These are phyloP conservation scores for Fusarium albosuccineum DNA, from an alignment of 2,329 filamentous ascomycete species.

Conservation along the genomic window DNA sequence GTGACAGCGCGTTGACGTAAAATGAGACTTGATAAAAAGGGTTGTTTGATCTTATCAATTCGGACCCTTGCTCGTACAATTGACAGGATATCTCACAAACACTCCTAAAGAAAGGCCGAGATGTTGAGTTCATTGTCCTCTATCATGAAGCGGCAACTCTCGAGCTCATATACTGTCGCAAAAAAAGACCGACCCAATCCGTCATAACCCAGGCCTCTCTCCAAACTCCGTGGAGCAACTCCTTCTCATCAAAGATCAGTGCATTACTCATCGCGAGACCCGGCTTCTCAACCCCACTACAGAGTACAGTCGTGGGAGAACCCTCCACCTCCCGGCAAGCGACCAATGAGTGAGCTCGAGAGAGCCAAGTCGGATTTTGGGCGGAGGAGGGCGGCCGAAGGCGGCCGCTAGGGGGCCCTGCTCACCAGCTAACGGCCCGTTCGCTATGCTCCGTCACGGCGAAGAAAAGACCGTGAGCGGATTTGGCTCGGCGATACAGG, in stretches of 20 bases:
- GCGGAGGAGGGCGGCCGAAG: neutral
- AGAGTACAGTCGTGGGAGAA: neutral
- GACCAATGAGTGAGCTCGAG: slow-evolving; percentile 1
- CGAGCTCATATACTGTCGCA: slow-evolving; percentile 20
- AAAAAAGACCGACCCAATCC: neutral
- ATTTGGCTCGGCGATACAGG: neutral
- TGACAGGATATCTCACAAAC: neutral
- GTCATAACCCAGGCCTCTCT: neutral
- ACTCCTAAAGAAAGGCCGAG: no score
- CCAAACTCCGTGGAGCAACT: slow-evolving; percentile 1
- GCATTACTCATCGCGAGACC: slow-evolving; percentile 16
- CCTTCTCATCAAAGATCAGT: slow-evolving; percentile 8
- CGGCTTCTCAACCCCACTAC: slow-evolving; percentile 2
- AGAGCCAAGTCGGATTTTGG: slow-evolving; percentile 6
- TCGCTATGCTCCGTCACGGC: neutral
- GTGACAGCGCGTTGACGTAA: neutral
- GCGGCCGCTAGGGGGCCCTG: neutral
- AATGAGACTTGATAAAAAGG: neutral
- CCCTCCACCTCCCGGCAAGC: neutral
- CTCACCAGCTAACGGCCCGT: neutral
- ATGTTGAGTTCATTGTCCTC: neutral
- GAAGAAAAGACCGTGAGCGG: neutral
- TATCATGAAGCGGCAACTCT: slow-evolving; percentile 1
- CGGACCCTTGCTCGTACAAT: neutral
- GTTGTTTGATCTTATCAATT: neutral